Conservation (phyloP, 2,329 filamentous ascomycete species). For the Trichoderma sp. region DNA sequence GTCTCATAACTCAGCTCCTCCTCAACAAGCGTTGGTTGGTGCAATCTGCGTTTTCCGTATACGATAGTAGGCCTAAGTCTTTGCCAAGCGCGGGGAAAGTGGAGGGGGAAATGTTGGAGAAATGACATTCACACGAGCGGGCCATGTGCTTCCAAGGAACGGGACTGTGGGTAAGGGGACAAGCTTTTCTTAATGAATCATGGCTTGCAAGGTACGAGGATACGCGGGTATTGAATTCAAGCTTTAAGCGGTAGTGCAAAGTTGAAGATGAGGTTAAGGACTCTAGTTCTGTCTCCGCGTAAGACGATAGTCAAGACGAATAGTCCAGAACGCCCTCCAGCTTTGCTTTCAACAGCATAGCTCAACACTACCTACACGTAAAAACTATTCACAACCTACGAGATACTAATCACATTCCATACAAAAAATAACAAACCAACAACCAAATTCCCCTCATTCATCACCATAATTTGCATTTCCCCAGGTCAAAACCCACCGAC, state of each 20-base stretch:
- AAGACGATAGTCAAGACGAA: not conserved
- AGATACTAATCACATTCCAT: not conserved
- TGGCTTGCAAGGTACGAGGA: not conserved
- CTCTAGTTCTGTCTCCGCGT: not conserved
- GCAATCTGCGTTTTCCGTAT: not conserved
- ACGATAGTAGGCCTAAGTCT: not conserved
- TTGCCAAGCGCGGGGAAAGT: not conserved
- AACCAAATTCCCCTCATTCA: not conserved
- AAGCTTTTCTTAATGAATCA: not conserved
- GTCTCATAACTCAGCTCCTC: not conserved
- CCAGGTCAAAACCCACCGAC: not conserved
- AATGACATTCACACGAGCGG: not conserved
- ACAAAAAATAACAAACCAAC: not conserved
- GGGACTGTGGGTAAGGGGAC: not conserved
- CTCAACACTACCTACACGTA: not conserved
- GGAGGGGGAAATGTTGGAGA: slow-evolving; percentile 1
- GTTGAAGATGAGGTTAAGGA: not conserved
- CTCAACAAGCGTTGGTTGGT: not conserved
- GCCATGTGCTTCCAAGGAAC: not conserved
- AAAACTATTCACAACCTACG: not conserved
- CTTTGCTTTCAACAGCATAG: not conserved
- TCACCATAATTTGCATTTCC: not conserved
- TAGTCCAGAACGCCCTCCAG: not conserved
- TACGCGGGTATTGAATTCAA: not conserved
- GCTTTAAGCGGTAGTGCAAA: not conserved